Conservation (phyloP, 257 asterid species). For the Ophiorrhiza pumila region DNA sequence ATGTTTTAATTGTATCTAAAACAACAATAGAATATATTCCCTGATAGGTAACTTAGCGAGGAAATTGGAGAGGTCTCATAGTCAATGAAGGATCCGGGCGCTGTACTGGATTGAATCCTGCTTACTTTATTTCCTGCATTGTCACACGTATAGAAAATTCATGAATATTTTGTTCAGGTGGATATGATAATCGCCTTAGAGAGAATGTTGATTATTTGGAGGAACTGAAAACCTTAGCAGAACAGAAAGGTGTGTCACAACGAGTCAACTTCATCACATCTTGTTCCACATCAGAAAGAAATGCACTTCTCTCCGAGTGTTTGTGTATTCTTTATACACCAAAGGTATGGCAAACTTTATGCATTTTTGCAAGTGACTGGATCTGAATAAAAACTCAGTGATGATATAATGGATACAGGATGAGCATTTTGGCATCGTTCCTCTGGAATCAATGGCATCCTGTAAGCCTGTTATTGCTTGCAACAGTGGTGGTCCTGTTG, state of each 20-base stretch:
- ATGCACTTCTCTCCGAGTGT: constrained; percentile 68
- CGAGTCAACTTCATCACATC: constrained; percentile 72
- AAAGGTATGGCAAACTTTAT: constrained; percentile 37
- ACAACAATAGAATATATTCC: no score
- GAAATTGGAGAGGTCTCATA: background rate
- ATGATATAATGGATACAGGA: constrained; percentile 36
- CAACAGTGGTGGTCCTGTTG: constrained; percentile 94
- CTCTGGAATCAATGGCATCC: constrained; percentile 97
- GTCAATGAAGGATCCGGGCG: background rate
- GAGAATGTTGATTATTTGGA: constrained; percentile 88
- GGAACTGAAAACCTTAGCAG: constrained; percentile 71
- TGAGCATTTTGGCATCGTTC: constrained; percentile 97
- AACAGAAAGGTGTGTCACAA: constrained; percentile 59
- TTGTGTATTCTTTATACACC: constrained; percentile 87
- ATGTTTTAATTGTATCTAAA: background rate
- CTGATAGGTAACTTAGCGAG: background rate
- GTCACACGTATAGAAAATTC: background rate
- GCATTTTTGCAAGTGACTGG: constrained; percentile 6
- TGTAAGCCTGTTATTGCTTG: constrained; percentile 90
- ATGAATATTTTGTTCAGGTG: constrained; percentile 46
- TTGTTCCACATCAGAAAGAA: constrained; percentile 80
- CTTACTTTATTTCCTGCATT: background rate
- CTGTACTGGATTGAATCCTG: background rate
- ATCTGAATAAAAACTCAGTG: background rate
- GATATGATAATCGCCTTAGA: constrained; percentile 77